Base-by-base conservation (phyloP, 352 stramenopile genomes). In the Phytopythium oedochilum region DNA sequence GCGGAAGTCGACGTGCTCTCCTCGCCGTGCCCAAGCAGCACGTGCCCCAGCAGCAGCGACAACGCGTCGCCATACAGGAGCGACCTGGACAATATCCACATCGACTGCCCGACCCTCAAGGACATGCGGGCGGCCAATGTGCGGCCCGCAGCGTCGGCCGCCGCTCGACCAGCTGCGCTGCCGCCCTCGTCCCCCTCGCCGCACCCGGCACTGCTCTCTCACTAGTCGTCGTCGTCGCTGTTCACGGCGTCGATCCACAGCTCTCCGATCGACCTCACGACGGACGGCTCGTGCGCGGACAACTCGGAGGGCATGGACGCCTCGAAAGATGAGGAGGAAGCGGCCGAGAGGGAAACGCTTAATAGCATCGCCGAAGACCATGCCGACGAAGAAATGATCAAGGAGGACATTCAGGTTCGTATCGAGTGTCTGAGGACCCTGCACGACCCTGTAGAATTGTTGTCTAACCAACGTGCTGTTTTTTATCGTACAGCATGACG, bases 1-100 rank as follows among this genome's bases (percentile, higher is more conserved):
- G 75, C 71, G 5, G 72, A 80, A 54, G 48, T 66, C 26, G 75
- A 85, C 47, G 53, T 75, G 48, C 63, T 84, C 52, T 64, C 75
- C 43, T 73, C 73, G 25, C 73, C 75, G 0, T 86, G 67, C 38
- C 74, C 78, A 3, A 88, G 64, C 42, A 67, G 63, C 53, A 70
- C 63, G 52, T 81, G 59, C 43, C 53, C 63, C n/a, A 67, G 53
- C 18, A 68, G 69, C 31, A 63, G 65, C 2, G 49, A 68, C 18
- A 53, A 63, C 25, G 60, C 53, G 12, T 70, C 67, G 2, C 66
- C 63, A 0, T 68, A 45, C 47, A 68, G 44, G 36, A 66, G 47
- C 0, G 71, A 76, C 26, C 44, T 66, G 42, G 64, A 70, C 44
- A 74, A 81, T 39, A 68, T 75, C 34, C 70, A 83, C 14, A 36